Base-by-base conservation (phyloP, 805 yeast species). In the Metschnikowia gelsemii region DNA sequence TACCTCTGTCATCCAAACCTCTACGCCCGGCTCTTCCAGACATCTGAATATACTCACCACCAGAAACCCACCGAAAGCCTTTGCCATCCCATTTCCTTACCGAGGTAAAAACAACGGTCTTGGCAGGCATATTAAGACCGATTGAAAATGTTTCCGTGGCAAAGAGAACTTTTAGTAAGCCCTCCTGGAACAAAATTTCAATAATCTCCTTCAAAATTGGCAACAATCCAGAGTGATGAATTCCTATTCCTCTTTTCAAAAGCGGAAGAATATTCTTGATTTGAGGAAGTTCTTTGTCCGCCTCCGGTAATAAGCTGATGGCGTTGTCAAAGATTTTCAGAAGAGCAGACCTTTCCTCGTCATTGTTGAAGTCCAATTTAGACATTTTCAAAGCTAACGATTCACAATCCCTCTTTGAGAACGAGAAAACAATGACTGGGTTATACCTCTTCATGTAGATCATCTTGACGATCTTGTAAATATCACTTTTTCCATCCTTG, bases 1-100 rank as follows among this genome's bases (percentile, higher is more conserved):
- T 89, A 69, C 99, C 99, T 63, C 99, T 84, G 63, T 93, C 99
- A 75, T 93, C 99, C 55, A 93, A 77, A 59, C 99, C 99, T 76
- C 99, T 87, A 75, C 99, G 90, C 55, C 99, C 99, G 17, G 99
- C 99, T 66, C 99, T 82, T 52, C 99, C 99, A 32, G 96, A 87
- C 99, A 93, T 93, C 70, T 93, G 99, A 59, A 93, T 93, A 66
- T 93, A 93, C 68, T 93, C 99, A 72, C 99, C 99, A 45, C 99
- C 99, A 42, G 96, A 87, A 23, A 93, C 97, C 99, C 99, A 93
- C 67, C 99, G 82, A 74, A 91, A 89, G 14, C 91, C 95, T 49
- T 79, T 81, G 55, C 99, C 99, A 68, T 93, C 99, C 96, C 97
- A 93, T 63, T 93, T 93, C 61, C 99, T 80, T 16, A 93, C 99